Evolutionary conservation across 139 green algal species (phyloP).

Genomic region (Prasinococcaceae sp.): DNA sequence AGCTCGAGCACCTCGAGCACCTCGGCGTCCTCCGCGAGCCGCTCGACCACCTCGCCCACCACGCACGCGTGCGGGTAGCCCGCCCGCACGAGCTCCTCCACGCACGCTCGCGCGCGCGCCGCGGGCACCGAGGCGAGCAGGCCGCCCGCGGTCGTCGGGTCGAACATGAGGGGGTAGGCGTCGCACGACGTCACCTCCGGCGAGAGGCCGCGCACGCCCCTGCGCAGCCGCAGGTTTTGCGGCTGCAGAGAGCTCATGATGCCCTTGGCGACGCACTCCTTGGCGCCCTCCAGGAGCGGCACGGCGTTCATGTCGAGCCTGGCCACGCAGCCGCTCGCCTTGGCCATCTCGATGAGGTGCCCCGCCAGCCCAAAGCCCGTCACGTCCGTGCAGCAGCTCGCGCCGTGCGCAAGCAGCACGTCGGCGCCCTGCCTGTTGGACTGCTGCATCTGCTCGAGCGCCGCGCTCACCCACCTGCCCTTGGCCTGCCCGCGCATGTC

Average conservation of each 20-base stretch:
- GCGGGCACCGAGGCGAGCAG: constrained; percentile 45
- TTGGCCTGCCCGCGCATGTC: constrained; percentile 49
- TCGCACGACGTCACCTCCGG: no score
- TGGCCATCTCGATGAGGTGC: constrained; percentile 29
- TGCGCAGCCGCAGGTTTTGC: constrained; percentile 31
- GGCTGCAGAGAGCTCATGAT: constrained; percentile 42
- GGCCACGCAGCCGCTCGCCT: constrained; percentile 6
- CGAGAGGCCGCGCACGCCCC: constrained; percentile 1
- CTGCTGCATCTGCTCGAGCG: constrained; percentile 40
- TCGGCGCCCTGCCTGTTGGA: constrained; percentile 34
- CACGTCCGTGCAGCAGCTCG: constrained; percentile 67
- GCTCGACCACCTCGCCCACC: constrained; percentile 29
- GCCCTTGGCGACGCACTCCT: constrained; percentile 26
- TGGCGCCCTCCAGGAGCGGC: constrained; percentile 42
- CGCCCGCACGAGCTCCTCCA: constrained; percentile 24
- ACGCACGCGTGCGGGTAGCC: constrained; percentile 37
- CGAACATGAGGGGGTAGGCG: constrained; percentile 40
- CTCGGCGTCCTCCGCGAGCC: no score
- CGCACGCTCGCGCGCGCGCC: constrained; percentile 20
- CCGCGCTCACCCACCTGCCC: constrained; percentile 24
- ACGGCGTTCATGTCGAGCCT: constrained; percentile 31
- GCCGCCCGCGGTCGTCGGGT: constrained; percentile 63
- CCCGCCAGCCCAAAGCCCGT: constrained; percentile 75
- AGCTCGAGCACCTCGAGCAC: no score
- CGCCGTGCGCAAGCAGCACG: constrained; percentile 33